These are phyloP conservation scores for Kregervanrija pseudodelftensis DNA, from an alignment of 805 yeast genomes.

Conservation along the genomic window DNA sequence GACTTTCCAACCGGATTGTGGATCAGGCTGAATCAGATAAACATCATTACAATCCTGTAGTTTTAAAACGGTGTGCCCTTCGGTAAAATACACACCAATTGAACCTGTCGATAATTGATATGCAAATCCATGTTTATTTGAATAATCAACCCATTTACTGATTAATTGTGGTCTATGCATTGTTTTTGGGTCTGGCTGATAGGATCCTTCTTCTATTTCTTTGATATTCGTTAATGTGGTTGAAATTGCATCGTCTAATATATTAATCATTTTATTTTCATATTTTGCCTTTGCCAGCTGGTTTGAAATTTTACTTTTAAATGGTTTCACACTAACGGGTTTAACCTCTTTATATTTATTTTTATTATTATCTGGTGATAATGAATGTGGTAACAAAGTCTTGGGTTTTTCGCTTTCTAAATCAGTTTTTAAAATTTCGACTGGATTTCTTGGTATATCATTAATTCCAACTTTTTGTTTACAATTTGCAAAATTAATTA, in stretches of 20 bases:
- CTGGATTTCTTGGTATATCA: slow-evolving; percentile 48
- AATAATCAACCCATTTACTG: slow-evolving; percentile 97
- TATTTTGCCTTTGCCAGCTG: slow-evolving; percentile 23
- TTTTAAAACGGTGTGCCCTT: slow-evolving; percentile 74
- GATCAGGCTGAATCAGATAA: slow-evolving; percentile 51
- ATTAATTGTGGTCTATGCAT: slow-evolving; percentile 57
- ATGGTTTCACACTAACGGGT: slow-evolving; percentile 20
- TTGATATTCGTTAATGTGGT: slow-evolving; percentile 22
- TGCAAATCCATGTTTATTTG: slow-evolving; percentile 91
- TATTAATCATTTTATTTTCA: slow-evolving; percentile 22
- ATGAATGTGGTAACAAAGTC: slow-evolving; percentile 74
- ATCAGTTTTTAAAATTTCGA: slow-evolving; percentile 62
- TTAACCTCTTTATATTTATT: slow-evolving; percentile 73
- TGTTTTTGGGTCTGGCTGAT: slow-evolving; percentile 7
- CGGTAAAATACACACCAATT: slow-evolving; percentile 85
- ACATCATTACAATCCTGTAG: slow-evolving; percentile 56
- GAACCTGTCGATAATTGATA: slow-evolving; percentile 86
- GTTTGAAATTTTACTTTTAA: slow-evolving; percentile 20
- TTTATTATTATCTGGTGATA: slow-evolving; percentile 89
- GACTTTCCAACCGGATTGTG: slow-evolving; percentile 46
- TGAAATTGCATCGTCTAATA: slow-evolving; percentile 22
- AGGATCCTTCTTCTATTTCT: slow-evolving; percentile 19
- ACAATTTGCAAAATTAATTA: slow-evolving; percentile 57
- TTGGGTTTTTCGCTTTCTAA: slow-evolving; percentile 61
- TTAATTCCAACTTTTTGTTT: slow-evolving; percentile 55